Evolutionary conservation across 2,329 filamentous ascomycete species (phyloP), one percentile per base, ranked within the genome.

Genomic region (Capronia epimyces): DNA sequence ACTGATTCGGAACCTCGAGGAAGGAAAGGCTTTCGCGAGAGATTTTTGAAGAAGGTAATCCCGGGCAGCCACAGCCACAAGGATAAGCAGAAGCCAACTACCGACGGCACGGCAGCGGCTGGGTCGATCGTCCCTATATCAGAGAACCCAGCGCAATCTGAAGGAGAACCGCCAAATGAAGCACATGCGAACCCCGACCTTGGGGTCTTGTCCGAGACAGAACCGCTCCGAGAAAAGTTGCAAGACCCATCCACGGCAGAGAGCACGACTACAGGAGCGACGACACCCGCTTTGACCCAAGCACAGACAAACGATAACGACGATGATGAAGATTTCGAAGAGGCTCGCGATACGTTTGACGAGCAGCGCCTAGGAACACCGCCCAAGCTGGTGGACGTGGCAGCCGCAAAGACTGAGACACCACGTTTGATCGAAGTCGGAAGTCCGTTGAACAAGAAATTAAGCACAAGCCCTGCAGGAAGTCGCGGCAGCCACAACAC

Each of bases 331-430:
- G 54, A 63, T 24, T 58, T 58, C 24, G 60, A 62, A 39, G 60
- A 62, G 50, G 56, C 60, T 2, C 37, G 60, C 20, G 60, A 62
- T 39, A 60, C 52, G 1, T 62, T 62, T 22, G 54, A 57, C 20
- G 49, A 63, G 50, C 36, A 60, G 15, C 34, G 43, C 10, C 47
- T 52, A 34, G 43, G 42, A 43, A 34, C 43, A 34, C 40, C 51
- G 36, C n/a, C 46, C n/a, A 44, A 52, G 48, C 25, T 56, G 43
- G 46, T 60, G 12, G 61, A 62, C 37, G 56, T 59, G 43, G 36
- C 50, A 8, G 9, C 43, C 37, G 18, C 32, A 42, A 53, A 60
- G 40, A 53, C 52, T 49, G 27, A 52, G 44, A 55, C 57, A 46
- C 21, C 45, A 12, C 32, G 41, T 16, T 39, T 50, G 31, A 41